These are phyloP conservation scores for Pythium guiyangense DNA, from an alignment of 352 stramenopile genomes.

Conservation along the genomic window DNA sequence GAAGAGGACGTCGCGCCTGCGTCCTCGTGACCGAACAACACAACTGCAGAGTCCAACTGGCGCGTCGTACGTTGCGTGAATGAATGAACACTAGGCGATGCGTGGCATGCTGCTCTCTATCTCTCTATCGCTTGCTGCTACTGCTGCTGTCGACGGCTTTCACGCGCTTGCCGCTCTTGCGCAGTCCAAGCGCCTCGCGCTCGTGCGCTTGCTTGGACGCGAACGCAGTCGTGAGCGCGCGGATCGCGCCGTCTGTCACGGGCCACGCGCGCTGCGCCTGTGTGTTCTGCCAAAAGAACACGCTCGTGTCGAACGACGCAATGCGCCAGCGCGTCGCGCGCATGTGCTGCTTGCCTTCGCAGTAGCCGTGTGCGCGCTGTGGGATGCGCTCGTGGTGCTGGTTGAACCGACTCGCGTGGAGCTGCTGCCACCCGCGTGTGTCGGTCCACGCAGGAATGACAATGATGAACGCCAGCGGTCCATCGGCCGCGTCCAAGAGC, in stretches of 20 bases:
- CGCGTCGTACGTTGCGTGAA: no score
- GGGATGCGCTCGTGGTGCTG: slow-evolving; percentile 65
- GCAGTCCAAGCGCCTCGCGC: slow-evolving; percentile 54
- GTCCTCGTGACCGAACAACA: no score
- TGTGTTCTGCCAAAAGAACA: slow-evolving; percentile 95
- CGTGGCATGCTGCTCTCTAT: no score
- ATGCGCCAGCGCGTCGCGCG: slow-evolving; percentile 86
- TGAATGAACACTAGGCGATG: no score
- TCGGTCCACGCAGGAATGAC: slow-evolving; percentile 90
- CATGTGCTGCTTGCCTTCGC: slow-evolving; percentile 90
- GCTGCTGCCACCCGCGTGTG: slow-evolving; percentile 76
- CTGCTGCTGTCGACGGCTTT: slow-evolving; percentile 16
- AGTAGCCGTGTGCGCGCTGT: slow-evolving; percentile 89
- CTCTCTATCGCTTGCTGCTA: no score
- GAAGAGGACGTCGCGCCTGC: slow-evolving; percentile 59
- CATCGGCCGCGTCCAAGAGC: slow-evolving; percentile 59
- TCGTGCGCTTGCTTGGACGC: slow-evolving; percentile 78
- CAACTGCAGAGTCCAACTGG: no score
- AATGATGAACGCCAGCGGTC: slow-evolving; percentile 86
- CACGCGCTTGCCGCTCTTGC: slow-evolving; percentile 69
- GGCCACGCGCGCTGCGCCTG: slow-evolving; percentile 66
- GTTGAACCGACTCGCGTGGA: slow-evolving; percentile 75
- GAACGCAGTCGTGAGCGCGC: slow-evolving; percentile 55
- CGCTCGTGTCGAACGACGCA: slow-evolving; percentile 93
- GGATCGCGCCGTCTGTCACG: slow-evolving; percentile 51